Percentiles rank a stretch among this genome's conserved stretches.
These are phyloP conservation scores for Coelastrella sp. DNA, from an alignment of 139 green algal genomes.

Conservation along the genomic window DNA sequence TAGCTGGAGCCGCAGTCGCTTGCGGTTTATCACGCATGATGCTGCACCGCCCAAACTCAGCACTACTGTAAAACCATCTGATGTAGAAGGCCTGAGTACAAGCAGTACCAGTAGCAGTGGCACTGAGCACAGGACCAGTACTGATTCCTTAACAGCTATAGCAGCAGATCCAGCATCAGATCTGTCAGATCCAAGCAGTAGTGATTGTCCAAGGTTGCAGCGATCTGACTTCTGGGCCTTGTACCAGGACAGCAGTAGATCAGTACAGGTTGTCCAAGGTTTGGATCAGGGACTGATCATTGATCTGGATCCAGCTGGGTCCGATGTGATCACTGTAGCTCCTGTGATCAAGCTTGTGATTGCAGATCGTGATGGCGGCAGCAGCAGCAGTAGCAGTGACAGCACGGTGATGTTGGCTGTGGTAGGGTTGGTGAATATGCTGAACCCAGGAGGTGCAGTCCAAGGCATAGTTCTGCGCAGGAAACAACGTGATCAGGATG, in stretches of 20 bases:
- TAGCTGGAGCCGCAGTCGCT: constrained; percentile 66
- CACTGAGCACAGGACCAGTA: too few species aligned
- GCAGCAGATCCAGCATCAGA: neutral
- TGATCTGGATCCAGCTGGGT: neutral
- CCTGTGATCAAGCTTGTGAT: neutral
- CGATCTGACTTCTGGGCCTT: neutral
- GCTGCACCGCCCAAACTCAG: neutral
- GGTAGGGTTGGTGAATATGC: constrained; percentile 13
- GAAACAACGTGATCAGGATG: neutral
- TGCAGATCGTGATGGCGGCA: neutral
- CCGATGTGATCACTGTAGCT: constrained; percentile 33
- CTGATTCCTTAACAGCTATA: neutral
- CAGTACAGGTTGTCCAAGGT: neutral
- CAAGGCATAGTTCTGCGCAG: neutral
- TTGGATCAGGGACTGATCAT: neutral
- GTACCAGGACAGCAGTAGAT: constrained; percentile 14
- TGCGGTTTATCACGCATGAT: constrained; percentile 67
- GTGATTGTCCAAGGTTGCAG: neutral
- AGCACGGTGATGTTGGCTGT: neutral
- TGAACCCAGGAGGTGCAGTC: constrained; percentile 11
- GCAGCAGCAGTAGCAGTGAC: neutral
- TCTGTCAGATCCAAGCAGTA: neutral
- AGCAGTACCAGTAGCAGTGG: constrained; percentile 12
- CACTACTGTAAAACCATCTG: neutral
- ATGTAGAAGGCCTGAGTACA: neutral